Percentiles rank a stretch among this genome's conserved stretches.
These are phyloP conservation scores for Beauveria brongniartii DNA, from an alignment of 2,329 filamentous ascomycete genomes.

Conservation along the genomic window DNA sequence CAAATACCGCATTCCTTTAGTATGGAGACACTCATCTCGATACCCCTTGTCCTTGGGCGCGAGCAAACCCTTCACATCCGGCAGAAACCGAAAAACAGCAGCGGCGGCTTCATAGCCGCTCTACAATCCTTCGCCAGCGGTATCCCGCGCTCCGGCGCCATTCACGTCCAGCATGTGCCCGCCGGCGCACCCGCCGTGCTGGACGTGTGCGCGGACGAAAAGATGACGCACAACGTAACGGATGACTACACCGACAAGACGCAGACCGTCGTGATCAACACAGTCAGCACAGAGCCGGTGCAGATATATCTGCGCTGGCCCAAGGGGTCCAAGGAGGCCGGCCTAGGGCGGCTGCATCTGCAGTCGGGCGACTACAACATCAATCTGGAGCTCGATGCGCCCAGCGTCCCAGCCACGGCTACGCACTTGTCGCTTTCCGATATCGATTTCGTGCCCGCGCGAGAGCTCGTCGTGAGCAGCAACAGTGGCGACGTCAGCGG, in stretches of 20 bases:
- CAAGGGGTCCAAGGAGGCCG: not conserved
- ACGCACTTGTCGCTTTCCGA: not conserved
- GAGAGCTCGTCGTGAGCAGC: not conserved
- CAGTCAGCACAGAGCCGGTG: not conserved
- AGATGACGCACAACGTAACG: not conserved
- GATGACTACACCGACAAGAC: not conserved
- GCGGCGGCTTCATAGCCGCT: not conserved
- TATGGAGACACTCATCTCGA: not conserved
- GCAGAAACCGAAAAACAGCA: not conserved
- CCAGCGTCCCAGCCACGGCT: not conserved
- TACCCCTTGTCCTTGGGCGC: not conserved
- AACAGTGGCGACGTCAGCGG: not conserved
- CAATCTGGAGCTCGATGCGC: not conserved
- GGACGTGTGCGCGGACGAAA: not conserved
- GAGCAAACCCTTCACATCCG: not conserved
- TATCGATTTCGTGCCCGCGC: not conserved
- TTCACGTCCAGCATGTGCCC: not conserved
- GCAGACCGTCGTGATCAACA: not conserved
- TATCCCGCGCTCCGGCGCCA: not conserved
- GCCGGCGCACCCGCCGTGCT: not conserved
- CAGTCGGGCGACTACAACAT: not conserved
- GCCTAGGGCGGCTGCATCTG: not conserved
- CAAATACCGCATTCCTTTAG: not conserved
- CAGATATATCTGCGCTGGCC: not conserved
- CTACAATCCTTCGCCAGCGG: not conserved